Conservation (phyloP, 2,329 filamentous ascomycete genomes). For the Fusarium caatingaense region DNA sequence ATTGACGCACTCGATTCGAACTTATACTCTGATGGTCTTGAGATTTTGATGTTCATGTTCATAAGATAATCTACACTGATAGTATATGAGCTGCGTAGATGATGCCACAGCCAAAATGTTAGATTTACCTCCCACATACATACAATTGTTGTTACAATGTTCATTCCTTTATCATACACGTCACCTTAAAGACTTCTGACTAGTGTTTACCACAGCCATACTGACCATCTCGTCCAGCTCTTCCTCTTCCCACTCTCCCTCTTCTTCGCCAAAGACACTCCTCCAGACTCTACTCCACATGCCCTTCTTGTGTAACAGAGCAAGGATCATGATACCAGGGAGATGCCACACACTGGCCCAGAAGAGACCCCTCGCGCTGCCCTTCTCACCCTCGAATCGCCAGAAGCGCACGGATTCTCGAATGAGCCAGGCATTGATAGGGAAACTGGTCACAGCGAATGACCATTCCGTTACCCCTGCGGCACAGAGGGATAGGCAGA, state of each 20-base stretch:
- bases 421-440: slow-evolving; percentile 88
- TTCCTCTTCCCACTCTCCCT: slow-evolving; percentile 69
- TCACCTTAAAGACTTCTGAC: slow-evolving; percentile 33
- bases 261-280: slow-evolving; percentile 71
- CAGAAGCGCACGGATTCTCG: slow-evolving; percentile 86
- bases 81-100: slow-evolving; percentile 23
- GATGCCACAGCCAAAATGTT: slow-evolving; percentile 8
- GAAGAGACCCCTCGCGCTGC: slow-evolving; percentile 85
- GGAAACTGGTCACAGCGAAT: slow-evolving; percentile 82
- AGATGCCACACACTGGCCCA: slow-evolving; percentile 99
- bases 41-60: slow-evolving; percentile 1
- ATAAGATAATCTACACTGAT: slow-evolving; percentile 33
- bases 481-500: slow-evolving; percentile 84
- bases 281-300: slow-evolving; percentile 87
- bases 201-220: slow-evolving; percentile 49
- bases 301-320: slow-evolving; percentile 92
- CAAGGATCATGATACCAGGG: slow-evolving; percentile 87
- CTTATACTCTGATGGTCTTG: not conserved
- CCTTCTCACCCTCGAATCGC: slow-evolving; percentile 79
- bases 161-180: slow-evolving; percentile 25
- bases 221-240: slow-evolving; percentile 57
- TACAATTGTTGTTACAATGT: slow-evolving; percentile 45
- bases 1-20: slow-evolving; percentile 9
- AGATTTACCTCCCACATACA: slow-evolving; percentile 30
- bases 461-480: slow-evolving; percentile 85